Evolutionary conservation across 495 filamentous ascomycete genomes (phyloP), one percentile per base, ranked within the genome.

Genomic region (Chaetomidium leptoderma): DNA sequence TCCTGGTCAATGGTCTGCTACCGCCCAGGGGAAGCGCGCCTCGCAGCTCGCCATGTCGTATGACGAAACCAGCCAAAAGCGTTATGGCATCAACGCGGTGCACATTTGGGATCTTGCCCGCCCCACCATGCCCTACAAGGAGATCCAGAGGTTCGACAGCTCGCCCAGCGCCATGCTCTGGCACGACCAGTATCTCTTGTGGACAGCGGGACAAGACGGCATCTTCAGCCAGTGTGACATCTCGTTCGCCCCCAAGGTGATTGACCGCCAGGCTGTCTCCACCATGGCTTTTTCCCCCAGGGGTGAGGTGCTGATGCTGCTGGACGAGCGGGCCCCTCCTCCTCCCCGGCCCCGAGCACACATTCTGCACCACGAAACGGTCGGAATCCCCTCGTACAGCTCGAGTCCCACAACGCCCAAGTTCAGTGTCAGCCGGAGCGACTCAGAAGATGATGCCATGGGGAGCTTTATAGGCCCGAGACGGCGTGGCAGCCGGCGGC

Each of bases 101-200:
- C 90, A 97, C 61, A 74, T 97, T 6, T 98, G 93, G 93, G 92
- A 98, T 74, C 81, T 97, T 55, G 89, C 88, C 24, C 79, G 92
- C 24, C 90, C 92, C 2, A 83, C 86, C 58, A 82, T 98, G 65
- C 93, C 93, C 1, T 91, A 87, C 63, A 84, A 89, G 48, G 92
- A 95, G 68, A 84, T 96, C 56, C 84, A 88, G 64, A 78, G 84
- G 43, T 91, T 92, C 63, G 80, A 86, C 35, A 78, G 70, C 30
- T 77, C 86, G 21, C 86, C 91, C 10, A 84, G 83, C 39, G 88
- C 91, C 54, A 72, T 97, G 50, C 80, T 95, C 27, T 98, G 95
- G 95, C 90, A 86, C 66, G 88, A 90, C 40, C 86, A 91, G 65
- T 89, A 96, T 64, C 77, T 95, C 4, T 73, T 98, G 27, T 98